Evolutionary conservation across 2,329 filamentous ascomycete genomes (phyloP), one percentile per base, ranked within the genome.

Genomic region (Chrysosporium queenslandicum): DNA sequence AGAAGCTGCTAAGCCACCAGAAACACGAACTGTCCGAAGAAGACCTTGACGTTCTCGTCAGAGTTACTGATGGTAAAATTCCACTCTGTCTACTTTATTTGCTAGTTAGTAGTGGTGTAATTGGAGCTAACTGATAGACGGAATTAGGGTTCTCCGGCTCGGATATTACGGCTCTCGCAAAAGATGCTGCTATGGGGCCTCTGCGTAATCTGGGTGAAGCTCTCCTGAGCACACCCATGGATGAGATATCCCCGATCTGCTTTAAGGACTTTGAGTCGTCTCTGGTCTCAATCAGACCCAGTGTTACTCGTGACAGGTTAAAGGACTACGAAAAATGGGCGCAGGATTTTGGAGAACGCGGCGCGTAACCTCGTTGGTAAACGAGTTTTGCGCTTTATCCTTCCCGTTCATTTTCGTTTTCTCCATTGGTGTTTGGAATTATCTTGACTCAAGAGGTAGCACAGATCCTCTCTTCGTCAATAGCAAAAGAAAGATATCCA

Each of bases 131-230:
- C 8, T 56, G 60, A 41, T 11, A 27, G 5, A 12, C 16, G 16
- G 12, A 4, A n/a, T 18, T 59, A 96, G 90, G 89, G n/a, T 98
- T 95, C 71, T 96, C 89, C 7, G 92, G 92, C 41, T 95, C 89
- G 1, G 92, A 98, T 63, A 95, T 98, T 58, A 97, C 92, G 20
- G 90, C 92, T 1, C 75, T 98, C 7, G 92, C 92, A 6, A 98
- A 98, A 70, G 92, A 98, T 65, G 92, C 92, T 7, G 92, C 92
- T 2, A 98, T 98, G 92, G 91, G 92, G 0, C 92, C 92, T 0
- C 74, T 98, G 11, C 81, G 92, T 29, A 91, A 88, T 50, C 74
- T 97, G 2, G 92, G 92, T 23, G 92, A 97, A 66, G 87, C 86
- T 37, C 73, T 98, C 27, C 75, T 98, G 30, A 83, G 87, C 58